These are phyloP conservation scores for Pyrenochaeta sp. DNA, from an alignment of 2,329 filamentous ascomycete species.

Conservation along the genomic window DNA sequence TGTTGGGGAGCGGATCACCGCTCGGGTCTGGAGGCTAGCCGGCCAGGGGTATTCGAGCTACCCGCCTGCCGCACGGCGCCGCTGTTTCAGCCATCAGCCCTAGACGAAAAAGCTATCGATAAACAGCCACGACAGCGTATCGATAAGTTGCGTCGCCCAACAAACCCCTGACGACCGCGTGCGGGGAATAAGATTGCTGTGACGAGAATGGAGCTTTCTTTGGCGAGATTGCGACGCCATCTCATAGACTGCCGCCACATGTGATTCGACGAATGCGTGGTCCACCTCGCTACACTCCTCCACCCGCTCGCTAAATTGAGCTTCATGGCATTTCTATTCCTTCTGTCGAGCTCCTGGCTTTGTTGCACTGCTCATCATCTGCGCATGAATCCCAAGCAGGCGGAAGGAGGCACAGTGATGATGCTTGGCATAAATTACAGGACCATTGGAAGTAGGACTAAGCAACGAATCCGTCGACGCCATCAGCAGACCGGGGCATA, in stretches of 20 bases:
- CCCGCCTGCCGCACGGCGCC: constrained; percentile 20
- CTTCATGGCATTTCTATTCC: no score
- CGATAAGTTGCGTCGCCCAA: constrained; percentile 14
- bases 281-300: neutral
- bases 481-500: no score
- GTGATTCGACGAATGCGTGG: neutral
- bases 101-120: constrained; percentile 23
- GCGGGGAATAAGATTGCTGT: neutral
- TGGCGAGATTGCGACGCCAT: neutral
- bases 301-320: no score
- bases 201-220: neutral
- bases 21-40: constrained; percentile 12
- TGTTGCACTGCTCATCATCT: no score
- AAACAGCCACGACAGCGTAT: constrained; percentile 19
- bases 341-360: no score
- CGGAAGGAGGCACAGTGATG: no score
- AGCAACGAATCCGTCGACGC: no score
- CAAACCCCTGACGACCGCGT: constrained; percentile 7
- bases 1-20: constrained; percentile 15
- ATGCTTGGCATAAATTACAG: no score
- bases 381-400: no score
- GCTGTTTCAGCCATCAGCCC: constrained; percentile 26
- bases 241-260: neutral
- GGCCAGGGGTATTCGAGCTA: constrained; percentile 17
- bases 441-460: no score